Percentiles rank a stretch among this genome's conserved stretches.
These are phyloP conservation scores for Crithidia expoeki DNA, from an alignment of 208 protist genomes.

Conservation along the genomic window DNA sequence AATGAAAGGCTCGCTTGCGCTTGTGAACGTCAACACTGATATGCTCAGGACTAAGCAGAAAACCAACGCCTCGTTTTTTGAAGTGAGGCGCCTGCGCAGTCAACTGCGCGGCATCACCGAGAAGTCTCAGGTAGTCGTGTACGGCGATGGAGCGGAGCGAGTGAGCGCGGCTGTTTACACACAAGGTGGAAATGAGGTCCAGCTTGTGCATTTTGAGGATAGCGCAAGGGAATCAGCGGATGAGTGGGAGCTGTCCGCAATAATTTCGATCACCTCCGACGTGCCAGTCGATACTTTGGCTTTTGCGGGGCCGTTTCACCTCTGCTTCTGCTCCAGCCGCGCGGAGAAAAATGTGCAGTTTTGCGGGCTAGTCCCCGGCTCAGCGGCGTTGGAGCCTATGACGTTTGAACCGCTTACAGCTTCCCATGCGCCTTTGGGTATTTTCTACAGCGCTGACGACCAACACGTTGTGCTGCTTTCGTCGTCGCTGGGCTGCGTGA, in stretches of 20 bases:
- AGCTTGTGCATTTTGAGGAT: constrained; percentile 16
- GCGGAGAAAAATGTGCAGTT: constrained; percentile 31
- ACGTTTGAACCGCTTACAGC: constrained; percentile 23
- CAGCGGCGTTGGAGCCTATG: constrained; percentile 20
- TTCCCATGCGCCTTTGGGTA: constrained; percentile 13
- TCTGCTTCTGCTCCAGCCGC: constrained; percentile 23
- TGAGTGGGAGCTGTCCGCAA: not conserved
- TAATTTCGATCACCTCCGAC: constrained; percentile 12
- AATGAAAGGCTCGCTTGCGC: constrained; percentile 15
- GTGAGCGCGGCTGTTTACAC: constrained; percentile 23
- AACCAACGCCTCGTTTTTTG: not conserved
- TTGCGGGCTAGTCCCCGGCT: constrained; percentile 27
- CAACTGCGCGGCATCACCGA: not conserved
- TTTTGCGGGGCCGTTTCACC: constrained; percentile 40
- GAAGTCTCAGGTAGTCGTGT: constrained; percentile 15
- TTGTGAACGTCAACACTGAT: constrained; percentile 23
- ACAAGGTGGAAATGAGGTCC: constrained; percentile 2
- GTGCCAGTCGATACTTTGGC: constrained; percentile 21
- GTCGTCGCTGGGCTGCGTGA: constrained; percentile 9
- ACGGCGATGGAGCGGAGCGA: constrained; percentile 6
- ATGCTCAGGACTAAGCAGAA: constrained; percentile 1
- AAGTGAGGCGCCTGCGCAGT: constrained; percentile 4
- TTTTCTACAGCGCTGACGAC: constrained; percentile 23
- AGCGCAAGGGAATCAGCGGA: not conserved
- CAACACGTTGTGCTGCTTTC: constrained; percentile 31